Conservation (phyloP, 2,329 filamentous ascomycete species). For the Pyricularia grisea region DNA sequence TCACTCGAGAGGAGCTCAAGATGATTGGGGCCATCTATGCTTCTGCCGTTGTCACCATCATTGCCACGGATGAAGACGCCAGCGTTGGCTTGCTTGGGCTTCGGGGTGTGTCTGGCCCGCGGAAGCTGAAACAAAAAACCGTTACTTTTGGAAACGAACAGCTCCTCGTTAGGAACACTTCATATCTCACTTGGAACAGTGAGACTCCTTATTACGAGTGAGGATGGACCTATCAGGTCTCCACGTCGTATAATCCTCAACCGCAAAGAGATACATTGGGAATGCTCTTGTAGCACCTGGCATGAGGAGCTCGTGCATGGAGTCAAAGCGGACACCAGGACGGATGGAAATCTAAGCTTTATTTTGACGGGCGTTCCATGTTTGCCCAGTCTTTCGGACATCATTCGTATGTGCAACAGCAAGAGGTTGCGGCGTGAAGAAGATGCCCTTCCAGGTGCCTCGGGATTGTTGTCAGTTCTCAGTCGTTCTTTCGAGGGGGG, state of each 20-base stretch:
- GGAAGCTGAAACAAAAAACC: neutral
- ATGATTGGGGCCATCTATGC: neutral
- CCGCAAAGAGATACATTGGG: neutral
- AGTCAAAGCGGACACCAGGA: neutral
- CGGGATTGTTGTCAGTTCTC: neutral
- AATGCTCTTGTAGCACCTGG: neutral
- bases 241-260: neutral
- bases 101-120: neutral
- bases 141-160: neutral
- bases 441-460: neutral
- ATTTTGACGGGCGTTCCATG: neutral
- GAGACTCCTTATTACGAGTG: neutral
- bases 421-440: neutral
- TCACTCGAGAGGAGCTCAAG: neutral
- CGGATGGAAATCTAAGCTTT: neutral
- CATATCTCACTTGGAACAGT: too few relatives aligned
- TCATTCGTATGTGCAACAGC: neutral
- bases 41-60: neutral
- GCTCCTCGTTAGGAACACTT: neutral
- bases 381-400: neutral
- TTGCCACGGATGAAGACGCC: neutral
- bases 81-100: neutral
- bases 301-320: neutral
- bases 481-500: neutral
- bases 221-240: neutral